These are phyloP conservation scores for Lomentospora prolificans DNA, from an alignment of 2,329 filamentous ascomycete genomes.

Conservation along the genomic window DNA sequence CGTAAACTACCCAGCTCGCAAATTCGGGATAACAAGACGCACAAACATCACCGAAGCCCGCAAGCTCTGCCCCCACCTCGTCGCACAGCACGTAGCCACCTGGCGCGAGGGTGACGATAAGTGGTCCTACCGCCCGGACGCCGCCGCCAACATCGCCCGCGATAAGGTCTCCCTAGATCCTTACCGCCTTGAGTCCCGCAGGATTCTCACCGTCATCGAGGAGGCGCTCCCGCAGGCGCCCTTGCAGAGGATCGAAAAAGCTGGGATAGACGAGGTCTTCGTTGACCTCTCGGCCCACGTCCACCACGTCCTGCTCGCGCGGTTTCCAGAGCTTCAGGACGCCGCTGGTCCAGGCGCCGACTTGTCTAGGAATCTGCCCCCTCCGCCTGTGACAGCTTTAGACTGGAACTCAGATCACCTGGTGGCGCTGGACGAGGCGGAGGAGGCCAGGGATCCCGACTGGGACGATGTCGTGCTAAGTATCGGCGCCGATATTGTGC, in stretches of 20 bases:
- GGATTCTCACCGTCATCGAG: conserved; percentile 72
- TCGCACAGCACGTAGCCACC: conserved; percentile 87
- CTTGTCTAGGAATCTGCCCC: conserved; percentile 58
- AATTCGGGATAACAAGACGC: conserved; percentile 69
- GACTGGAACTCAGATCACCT: conserved; percentile 81
- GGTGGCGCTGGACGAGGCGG: conserved; percentile 65
- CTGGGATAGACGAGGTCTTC: conserved; percentile 92
- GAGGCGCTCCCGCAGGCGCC: conserved; percentile 57
- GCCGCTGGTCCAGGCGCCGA: conserved; percentile 63
- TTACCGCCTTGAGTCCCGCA: conserved; percentile 75
- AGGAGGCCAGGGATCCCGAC: conserved; percentile 74
- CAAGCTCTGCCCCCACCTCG: conserved; percentile 74
- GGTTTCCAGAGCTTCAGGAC: conserved; percentile 60
- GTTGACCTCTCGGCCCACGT: conserved; percentile 82
- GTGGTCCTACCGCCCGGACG: conserved; percentile 85
- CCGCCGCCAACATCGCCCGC: conserved; percentile 66
- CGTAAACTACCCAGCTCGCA: conserved; percentile 86
- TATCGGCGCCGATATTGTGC: conserved; percentile 81
- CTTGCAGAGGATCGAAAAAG: conserved; percentile 76
- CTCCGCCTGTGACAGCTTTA: conserved; percentile 57
- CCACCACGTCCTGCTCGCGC: conserved; percentile 61
- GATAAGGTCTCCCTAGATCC: conserved; percentile 94
- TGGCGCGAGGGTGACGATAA: conserved; percentile 86
- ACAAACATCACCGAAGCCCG: conserved; percentile 72
- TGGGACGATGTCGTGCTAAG: conserved; percentile 92